Conservation (phyloP, 176 grass and related monocot genomes). For the Aechmea fasciata region DNA sequence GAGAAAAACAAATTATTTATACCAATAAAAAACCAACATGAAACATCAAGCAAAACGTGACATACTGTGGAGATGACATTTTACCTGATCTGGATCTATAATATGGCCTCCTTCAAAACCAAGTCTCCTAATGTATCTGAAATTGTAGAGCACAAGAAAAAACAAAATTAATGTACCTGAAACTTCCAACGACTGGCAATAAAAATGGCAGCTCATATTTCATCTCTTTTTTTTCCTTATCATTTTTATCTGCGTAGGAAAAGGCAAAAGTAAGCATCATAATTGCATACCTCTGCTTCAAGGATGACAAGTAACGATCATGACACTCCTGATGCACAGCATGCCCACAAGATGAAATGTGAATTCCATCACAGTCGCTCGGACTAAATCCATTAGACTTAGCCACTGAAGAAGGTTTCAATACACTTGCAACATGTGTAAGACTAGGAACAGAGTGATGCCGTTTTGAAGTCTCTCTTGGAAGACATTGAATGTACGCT, state of each 20-base stretch:
- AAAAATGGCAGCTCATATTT: not conserved
- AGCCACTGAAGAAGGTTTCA: conserved; percentile 27
- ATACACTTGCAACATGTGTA: conserved; percentile 21
- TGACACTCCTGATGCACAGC: conserved; percentile 97
- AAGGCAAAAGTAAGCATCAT: conserved; percentile 3
- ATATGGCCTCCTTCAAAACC: conserved; percentile 98
- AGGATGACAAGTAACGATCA: conserved; percentile 84
- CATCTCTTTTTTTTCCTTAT: no score
- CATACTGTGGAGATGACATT: conserved; percentile 9
- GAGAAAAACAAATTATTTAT: conserved; percentile 1
- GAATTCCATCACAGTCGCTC: conserved; percentile 79
- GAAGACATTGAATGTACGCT: conserved; percentile 62
- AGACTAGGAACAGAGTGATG: conserved; percentile 25
- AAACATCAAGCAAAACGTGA: conserved; percentile 12
- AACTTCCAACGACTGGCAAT: not conserved
- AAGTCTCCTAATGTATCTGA: conserved; percentile 81
- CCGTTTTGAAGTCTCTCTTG: conserved; percentile 37
- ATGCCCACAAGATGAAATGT: conserved; percentile 94
- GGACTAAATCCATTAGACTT: conserved; percentile 65
- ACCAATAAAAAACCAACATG: conserved; percentile 2
- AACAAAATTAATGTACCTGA: not conserved
- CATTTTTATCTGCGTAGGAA: not conserved
- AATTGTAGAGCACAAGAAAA: conserved; percentile 14
- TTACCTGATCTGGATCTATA: conserved; percentile 84
- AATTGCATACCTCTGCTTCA: conserved; percentile 78